A percentile compares a stretch with the other conserved stretches of the same genome.
phyloP scores from a whole-genome alignment of 805 yeast species.

The Vanderwaltozyma verrucispora region DNA sequence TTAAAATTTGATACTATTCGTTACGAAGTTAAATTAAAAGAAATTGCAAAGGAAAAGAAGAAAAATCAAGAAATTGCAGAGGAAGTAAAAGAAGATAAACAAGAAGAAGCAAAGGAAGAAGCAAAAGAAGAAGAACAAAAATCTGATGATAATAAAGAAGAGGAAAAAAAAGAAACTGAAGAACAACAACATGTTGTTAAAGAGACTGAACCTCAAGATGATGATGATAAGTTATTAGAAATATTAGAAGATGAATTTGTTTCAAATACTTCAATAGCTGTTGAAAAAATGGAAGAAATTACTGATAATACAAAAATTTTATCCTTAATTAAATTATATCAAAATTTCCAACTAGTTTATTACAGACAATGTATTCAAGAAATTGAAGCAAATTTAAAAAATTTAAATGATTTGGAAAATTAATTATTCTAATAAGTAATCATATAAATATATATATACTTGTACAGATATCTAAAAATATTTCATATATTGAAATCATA shows the following conservation, averaged over 20 bases:
- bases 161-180: constrained; percentile 3
- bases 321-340: constrained; percentile 53
- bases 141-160: constrained; percentile 1
- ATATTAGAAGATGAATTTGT: constrained; percentile 71
- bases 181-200: background rate
- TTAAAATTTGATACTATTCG: constrained; percentile 60
- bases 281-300: constrained; percentile 64
- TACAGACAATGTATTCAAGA: constrained; percentile 43
- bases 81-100: constrained; percentile 12
- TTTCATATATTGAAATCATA: constrained; percentile 15
- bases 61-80: too few relatives aligned
- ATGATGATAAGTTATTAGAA: constrained; percentile 37
- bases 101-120: constrained; percentile 7
- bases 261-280: constrained; percentile 67
- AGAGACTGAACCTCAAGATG: constrained; percentile 13
- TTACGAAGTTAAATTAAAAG: constrained; percentile 38
- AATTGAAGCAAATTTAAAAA: constrained; percentile 36
- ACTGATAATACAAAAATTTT: constrained; percentile 59
- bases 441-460: too few relatives aligned
- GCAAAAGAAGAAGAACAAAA: constrained; percentile 4
- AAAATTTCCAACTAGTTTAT: constrained; percentile 58
- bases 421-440: too few relatives aligned
- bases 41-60: constrained; percentile 19
- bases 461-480: background rate
- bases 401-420: constrained; percentile 25